phyloP scores from a whole-genome alignment of 2,329 filamentous ascomycete genomes.

The Xenoacremonium recifei region DNA sequence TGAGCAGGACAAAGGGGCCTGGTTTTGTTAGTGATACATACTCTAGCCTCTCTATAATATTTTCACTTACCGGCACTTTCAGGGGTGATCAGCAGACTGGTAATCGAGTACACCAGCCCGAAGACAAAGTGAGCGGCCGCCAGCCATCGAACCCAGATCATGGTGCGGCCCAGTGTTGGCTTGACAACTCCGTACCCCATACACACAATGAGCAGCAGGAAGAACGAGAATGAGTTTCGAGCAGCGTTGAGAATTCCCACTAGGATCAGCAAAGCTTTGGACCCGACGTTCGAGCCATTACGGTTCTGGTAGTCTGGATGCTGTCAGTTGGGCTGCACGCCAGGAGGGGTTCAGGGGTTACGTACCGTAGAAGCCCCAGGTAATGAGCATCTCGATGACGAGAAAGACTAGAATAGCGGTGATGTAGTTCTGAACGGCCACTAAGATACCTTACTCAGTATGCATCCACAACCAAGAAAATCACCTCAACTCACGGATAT shows the following conservation, averaged over 20 bases:
- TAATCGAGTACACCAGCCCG: constrained; percentile 87
- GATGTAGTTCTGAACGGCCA: constrained; percentile 98
- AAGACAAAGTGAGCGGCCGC: constrained; percentile 94
- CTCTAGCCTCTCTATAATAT: not conserved
- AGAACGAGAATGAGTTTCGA: constrained; percentile 97
- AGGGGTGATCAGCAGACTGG: constrained; percentile 83
- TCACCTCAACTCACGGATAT: constrained; percentile 65
- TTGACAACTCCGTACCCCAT: constrained; percentile 99
- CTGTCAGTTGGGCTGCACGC: constrained; percentile 34
- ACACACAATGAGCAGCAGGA: constrained; percentile 94
- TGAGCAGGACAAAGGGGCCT: constrained; percentile 87
- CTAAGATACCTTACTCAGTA: too few relatives aligned
- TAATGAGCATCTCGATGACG: constrained; percentile 95
- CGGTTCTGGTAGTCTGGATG: constrained; percentile 81
- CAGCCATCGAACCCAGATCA: constrained; percentile 89
- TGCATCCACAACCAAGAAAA: constrained; percentile 9
- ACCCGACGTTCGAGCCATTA: constrained; percentile 77
- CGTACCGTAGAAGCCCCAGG: constrained; percentile 93
- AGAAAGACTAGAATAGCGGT: constrained; percentile 94
- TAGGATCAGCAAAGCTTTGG: constrained; percentile 83
- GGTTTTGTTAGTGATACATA: constrained; percentile 16
- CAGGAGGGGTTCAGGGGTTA: not conserved
- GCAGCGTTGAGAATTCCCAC: constrained; percentile 93
- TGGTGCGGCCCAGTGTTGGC: constrained; percentile 83
- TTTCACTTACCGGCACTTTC: constrained; percentile 68